phyloP scores from a whole-genome alignment of 768 basidiomycete genomes.

The Amanita rimosa region DNA sequence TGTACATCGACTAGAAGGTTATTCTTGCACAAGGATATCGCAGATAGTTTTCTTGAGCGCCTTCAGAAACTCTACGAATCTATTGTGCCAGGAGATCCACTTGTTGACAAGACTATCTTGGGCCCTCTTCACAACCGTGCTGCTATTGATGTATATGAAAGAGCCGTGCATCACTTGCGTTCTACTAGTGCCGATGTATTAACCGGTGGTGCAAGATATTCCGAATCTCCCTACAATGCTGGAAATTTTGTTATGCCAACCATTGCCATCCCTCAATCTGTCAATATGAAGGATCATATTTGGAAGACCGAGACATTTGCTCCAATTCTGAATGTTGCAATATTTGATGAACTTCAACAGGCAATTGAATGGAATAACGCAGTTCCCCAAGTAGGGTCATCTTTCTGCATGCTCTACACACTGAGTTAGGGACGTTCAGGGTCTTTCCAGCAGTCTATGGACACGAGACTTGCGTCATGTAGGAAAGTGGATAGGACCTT shows the following conservation, averaged over 20 bases:
- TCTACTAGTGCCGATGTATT: conserved; percentile 66
- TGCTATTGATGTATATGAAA: conserved; percentile 56
- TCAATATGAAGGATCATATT: conserved; percentile 39
- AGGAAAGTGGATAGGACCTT: conserved; percentile 87
- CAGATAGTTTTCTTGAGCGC: conserved; percentile 61
- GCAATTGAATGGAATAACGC: conserved; percentile 87
- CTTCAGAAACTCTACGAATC: conserved; percentile 66
- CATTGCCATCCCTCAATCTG: conserved; percentile 57
- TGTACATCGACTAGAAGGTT: conserved; percentile 92
- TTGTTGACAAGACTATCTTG: conserved; percentile 59
- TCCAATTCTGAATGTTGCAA: conserved; percentile 76
- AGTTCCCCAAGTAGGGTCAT: conserved; percentile 54
- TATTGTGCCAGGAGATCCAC: conserved; percentile 77
- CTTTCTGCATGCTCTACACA: conserved; percentile 7
- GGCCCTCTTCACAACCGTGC: conserved; percentile 76
- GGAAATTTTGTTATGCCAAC: conserved; percentile 92
- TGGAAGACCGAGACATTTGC: conserved; percentile 84
- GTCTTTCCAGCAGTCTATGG: conserved; percentile 88
- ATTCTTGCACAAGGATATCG: conserved; percentile 76
- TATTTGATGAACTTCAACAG: conserved; percentile 80
- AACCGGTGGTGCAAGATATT: conserved; percentile 54
- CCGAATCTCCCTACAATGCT: conserved; percentile 33
- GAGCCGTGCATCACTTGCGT: conserved; percentile 50
- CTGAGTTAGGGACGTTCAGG: conserved; percentile 24
- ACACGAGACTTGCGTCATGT: conserved; percentile 75